These are phyloP conservation scores for Polytolypa hystricis DNA, from an alignment of 2,329 filamentous ascomycete genomes.

Conservation along the genomic window DNA sequence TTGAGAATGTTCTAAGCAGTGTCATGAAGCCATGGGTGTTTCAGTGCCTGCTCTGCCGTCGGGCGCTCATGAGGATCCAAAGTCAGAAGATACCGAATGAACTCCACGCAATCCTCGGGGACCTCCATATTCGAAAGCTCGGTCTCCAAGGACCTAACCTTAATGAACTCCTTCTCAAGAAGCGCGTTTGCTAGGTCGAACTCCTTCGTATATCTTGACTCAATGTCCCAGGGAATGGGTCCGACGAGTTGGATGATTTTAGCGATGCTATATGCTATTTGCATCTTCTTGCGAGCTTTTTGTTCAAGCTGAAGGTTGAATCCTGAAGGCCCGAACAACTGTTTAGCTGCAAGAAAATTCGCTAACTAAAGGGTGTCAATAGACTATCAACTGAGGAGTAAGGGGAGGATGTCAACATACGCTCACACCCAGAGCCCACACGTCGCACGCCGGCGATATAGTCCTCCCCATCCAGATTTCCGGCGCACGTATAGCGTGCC, in stretches of 20 bases:
- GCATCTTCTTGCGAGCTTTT: constrained; percentile 4
- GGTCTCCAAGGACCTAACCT: constrained; percentile 7
- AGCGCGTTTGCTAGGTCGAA: constrained; percentile 8
- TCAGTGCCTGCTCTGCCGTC: constrained; percentile 8
- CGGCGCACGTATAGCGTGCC: constrained; percentile 7
- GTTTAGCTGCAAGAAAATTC: constrained; percentile 6
- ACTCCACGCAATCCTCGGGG: constrained; percentile 5
- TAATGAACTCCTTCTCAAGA: constrained; percentile 5
- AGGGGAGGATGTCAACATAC: constrained; percentile 5
- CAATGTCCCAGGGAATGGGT: constrained; percentile 2
- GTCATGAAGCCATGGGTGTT: constrained; percentile 9
- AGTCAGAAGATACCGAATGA: constrained; percentile 7
- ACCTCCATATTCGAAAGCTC: constrained; percentile 5
- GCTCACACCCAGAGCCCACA: constrained; percentile 11
- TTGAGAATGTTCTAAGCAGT: no score
- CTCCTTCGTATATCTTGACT: constrained; percentile 7
- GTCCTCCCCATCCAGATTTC: constrained; percentile 10
- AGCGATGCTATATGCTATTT: constrained; percentile 9
- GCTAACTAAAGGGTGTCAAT: constrained; percentile 5
- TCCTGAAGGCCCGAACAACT: constrained; percentile 7
- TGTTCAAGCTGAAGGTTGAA: constrained; percentile 1
- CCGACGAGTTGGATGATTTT: constrained; percentile 10
- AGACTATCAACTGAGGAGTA: not conserved
- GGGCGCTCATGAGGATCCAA: constrained; percentile 7
- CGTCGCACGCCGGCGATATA: constrained; percentile 6